These are phyloP conservation scores for Pichia sp. DNA, from an alignment of 1,139 yeast genomes.

Conservation along the genomic window DNA sequence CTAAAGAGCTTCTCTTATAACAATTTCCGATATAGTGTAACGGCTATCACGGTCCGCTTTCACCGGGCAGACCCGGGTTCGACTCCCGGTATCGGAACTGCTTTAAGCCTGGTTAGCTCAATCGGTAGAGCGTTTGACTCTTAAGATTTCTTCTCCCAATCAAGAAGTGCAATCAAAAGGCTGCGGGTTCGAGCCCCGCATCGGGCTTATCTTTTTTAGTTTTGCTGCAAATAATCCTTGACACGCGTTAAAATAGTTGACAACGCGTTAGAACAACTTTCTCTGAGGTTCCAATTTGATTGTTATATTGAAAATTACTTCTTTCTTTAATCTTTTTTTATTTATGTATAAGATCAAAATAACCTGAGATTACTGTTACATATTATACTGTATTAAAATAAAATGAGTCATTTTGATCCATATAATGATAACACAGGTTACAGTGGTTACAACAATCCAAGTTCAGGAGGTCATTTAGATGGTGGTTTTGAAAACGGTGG, in stretches of 20 bases:
- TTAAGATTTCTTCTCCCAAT: slow-evolving; percentile 15
- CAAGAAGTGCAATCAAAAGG: slow-evolving; percentile 29
- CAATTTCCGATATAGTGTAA: slow-evolving; percentile 57
- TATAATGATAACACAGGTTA: slow-evolving; percentile 26
- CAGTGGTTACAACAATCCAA: slow-evolving; percentile 3
- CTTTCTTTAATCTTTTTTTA: no score
- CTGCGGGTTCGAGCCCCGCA: slow-evolving; percentile 38
- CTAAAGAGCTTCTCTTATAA: not conserved
- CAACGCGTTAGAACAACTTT: not conserved
- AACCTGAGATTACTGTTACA: not conserved
- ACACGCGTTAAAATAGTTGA: not conserved
- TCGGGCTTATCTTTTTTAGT: slow-evolving; percentile 27
- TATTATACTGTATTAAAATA: not conserved
- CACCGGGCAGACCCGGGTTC: slow-evolving; percentile 76
- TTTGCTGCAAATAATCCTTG: no score
- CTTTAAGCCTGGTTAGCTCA: slow-evolving; percentile 28
- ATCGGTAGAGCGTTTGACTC: slow-evolving; percentile 36
- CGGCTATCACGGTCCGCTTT: slow-evolving; percentile 73
- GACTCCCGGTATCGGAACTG: slow-evolving; percentile 65
- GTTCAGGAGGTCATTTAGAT: slow-evolving; percentile 18
- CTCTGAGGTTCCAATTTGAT: no score
- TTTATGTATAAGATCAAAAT: no score
- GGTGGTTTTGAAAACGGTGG: slow-evolving; percentile 13
- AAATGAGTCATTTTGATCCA: slow-evolving; percentile 27
- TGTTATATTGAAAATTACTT: no score